A percentile compares a stretch with the other conserved stretches of the same genome.
These are phyloP conservation scores for Hansenula sp. DNA, from an alignment of 1,139 yeast genomes.

Conservation along the genomic window DNA sequence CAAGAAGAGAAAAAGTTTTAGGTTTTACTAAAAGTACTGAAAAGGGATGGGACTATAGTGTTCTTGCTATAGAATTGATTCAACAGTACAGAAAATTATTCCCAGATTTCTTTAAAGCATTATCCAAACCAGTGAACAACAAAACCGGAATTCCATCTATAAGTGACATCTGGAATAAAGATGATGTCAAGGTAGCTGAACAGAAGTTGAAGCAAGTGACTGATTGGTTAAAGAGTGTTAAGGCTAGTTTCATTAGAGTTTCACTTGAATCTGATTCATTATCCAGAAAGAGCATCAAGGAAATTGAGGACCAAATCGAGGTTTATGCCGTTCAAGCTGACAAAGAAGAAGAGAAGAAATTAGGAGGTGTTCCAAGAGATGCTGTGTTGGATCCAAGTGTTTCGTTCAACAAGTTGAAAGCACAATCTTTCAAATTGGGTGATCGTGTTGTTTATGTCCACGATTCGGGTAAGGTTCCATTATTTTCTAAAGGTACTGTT, in stretches of 20 bases:
- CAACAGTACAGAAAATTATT: conserved; percentile 57
- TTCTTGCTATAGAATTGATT: conserved; percentile 65
- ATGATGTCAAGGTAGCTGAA: conserved; percentile 36
- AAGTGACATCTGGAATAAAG: conserved; percentile 9
- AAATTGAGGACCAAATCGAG: conserved; percentile 64
- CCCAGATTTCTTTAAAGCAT: conserved; percentile 52
- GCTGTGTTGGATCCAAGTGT: conserved; percentile 77
- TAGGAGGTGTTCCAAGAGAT: conserved; percentile 80
- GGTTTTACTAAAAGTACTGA: conserved; percentile 75
- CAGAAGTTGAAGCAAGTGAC: conserved; percentile 39
- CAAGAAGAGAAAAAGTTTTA: conserved; percentile 73
- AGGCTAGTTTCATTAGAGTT: conserved; percentile 54
- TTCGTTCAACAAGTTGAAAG: conserved; percentile 67
- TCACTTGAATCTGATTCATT: conserved; percentile 78
- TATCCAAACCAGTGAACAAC: conserved; percentile 3
- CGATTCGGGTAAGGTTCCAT: conserved; percentile 80
- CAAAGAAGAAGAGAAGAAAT: conserved; percentile 46
- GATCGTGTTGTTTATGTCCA: conserved; percentile 86
- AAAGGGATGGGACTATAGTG: conserved; percentile 81
- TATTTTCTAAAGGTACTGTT: conserved; percentile 87
- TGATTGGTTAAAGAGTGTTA: conserved; percentile 57
- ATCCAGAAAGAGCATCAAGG: conserved; percentile 58
- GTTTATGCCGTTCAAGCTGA: conserved; percentile 40
- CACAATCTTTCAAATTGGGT: conserved; percentile 79
- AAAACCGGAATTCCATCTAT: background rate